phyloP scores from a whole-genome alignment of 73 alveolate genomes.

The Uronychia binucleata region DNA sequence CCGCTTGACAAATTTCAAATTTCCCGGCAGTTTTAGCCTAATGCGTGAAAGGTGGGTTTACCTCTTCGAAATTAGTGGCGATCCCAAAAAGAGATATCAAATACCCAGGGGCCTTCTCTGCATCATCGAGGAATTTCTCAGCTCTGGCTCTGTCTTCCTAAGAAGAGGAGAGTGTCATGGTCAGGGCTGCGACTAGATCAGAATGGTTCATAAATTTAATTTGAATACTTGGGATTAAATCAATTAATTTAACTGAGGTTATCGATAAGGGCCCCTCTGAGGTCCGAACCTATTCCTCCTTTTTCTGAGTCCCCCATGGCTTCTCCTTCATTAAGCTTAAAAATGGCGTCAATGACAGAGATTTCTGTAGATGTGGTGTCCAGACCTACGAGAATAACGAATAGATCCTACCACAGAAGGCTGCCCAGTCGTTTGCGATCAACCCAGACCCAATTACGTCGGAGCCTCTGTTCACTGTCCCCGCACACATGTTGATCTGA shows the following conservation, averaged over 20 bases:
- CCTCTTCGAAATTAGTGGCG: not conserved
- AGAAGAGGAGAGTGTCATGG: not conserved
- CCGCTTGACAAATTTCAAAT: not conserved
- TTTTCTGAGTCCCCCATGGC: constrained; percentile 50
- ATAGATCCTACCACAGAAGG: constrained; percentile 69
- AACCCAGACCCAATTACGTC: constrained; percentile 98
- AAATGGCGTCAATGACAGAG: constrained; percentile 96
- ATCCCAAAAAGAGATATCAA: not conserved
- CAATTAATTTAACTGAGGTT: not conserved
- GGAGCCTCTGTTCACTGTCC: constrained; percentile 98
- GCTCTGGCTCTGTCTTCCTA: not conserved
- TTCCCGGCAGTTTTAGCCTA: not conserved
- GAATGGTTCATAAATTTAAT: not conserved
- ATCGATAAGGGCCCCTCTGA: constrained; percentile 64
- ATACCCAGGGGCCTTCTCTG: not conserved
- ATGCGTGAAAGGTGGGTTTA: not conserved
- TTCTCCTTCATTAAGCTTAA: constrained; percentile 79
- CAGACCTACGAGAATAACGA: constrained; percentile 60
- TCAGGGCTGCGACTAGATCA: not conserved
- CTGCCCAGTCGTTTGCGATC: constrained; percentile 98
- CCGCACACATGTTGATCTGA: constrained; percentile 98
- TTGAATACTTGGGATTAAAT: too few relatives aligned
- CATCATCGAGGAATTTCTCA: not conserved
- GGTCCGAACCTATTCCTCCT: constrained; percentile 63
- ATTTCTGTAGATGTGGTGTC: constrained; percentile 98